Conservation (phyloP, 2,329 filamentous ascomycete genomes). For the Penicillium sp. region DNA sequence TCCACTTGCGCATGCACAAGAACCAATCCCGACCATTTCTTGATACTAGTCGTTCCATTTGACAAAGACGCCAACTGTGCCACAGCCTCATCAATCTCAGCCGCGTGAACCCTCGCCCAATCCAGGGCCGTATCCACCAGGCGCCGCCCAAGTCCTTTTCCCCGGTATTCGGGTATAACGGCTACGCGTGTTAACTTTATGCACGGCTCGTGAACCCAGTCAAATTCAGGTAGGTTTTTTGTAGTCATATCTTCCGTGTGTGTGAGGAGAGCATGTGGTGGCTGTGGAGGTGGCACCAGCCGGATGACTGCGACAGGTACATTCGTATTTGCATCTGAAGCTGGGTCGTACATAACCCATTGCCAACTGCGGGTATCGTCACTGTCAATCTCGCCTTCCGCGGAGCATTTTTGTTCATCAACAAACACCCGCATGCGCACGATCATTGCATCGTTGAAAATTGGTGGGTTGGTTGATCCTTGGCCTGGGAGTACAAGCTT, state of each 20-base stretch:
- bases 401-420: constrained; percentile 55
- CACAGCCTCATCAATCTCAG: constrained; percentile 41
- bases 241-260: constrained; percentile 20
- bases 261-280: constrained; percentile 52
- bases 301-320: constrained; percentile 72
- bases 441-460: constrained; percentile 61
- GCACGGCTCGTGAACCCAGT: constrained; percentile 67
- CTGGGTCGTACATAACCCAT: constrained; percentile 74
- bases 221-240: constrained; percentile 35
- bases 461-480: constrained; percentile 41
- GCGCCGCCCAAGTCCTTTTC: constrained; percentile 62
- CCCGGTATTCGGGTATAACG: constrained; percentile 65
- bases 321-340: constrained; percentile 36
- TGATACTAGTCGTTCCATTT: constrained; percentile 46
- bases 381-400: constrained; percentile 73
- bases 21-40: constrained; percentile 69
- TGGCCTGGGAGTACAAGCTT: constrained; percentile 26
- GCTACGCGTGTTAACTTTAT: constrained; percentile 79
- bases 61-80: constrained; percentile 31
- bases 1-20: constrained; percentile 75
- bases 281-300: constrained; percentile 77
- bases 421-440: constrained; percentile 60
- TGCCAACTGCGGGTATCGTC: constrained; percentile 80
- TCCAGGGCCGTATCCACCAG: constrained; percentile 66
- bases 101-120: constrained; percentile 66